Evolutionary conservation across 306 rosid species (phyloP), one percentile per base, ranked within the genome.

Genomic region (Cicer chorassanicum): DNA sequence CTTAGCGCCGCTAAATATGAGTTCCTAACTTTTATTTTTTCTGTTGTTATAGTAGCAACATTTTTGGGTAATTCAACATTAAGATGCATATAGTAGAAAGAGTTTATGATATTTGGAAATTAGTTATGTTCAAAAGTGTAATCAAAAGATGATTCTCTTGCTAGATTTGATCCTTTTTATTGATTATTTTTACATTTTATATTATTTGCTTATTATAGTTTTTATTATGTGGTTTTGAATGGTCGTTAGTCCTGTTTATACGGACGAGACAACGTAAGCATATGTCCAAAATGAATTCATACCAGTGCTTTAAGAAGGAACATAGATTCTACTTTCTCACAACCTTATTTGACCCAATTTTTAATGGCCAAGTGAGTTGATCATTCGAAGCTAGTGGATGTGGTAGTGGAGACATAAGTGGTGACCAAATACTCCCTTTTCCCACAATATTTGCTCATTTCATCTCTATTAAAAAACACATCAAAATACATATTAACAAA

Each of bases 221-320:
- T 1, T 34, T 38, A 14, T 78, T 38, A 9, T 19, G 36, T 21
- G 67, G 55, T 57, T 53, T 68, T 81, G 87, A 63, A 68, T 10
- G 83, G 75, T 54, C 18, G 70, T 74, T 46, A 41, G 6, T 13
- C 8, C 2, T 64, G 18, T 5, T 5, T 46, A 13, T n/a, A 10
- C 38, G 72, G 69, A 53, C 77, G 51, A 64, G 69, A 38, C 75
- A 72, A 21, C 56, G 57, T 61, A 60, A 34, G 88, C 80, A 84
- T 59, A 63, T 41, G 82, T 81, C 70, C 55, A 74, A 80, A 70
- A 72, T 46, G 65, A 77, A 78, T 65, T 78, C 18, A 74, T 41
- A 43, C 81, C 83, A 21, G 38, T 75, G 80, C 83, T 81, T 84
- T 84, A 50, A 44, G 39, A 74, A n/a, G 64, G 73, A 54, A 78